Conservation (phyloP, 768 basidiomycete genomes). For the Atractiella rhizophila region DNA sequence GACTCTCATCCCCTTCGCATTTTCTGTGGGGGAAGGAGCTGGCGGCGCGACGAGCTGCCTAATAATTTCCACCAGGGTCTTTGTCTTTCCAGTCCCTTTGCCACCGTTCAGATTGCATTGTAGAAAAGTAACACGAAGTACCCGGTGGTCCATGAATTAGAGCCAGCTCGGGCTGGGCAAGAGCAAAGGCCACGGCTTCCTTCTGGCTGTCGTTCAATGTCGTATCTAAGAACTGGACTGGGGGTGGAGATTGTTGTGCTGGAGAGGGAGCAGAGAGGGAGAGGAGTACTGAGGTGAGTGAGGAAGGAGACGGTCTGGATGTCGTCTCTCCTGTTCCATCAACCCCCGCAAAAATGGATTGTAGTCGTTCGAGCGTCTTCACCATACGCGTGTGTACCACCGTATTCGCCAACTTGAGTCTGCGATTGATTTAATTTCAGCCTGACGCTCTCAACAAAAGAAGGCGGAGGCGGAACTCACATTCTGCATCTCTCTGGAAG, state of each 20-base stretch:
- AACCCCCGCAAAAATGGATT: background rate
- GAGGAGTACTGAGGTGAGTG: slow-evolving; percentile 40
- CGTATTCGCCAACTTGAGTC: slow-evolving; percentile 8
- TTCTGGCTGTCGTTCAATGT: slow-evolving; percentile 62
- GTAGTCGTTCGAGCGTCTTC: slow-evolving; percentile 3
- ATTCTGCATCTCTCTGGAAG: slow-evolving; percentile 8
- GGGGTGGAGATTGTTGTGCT: slow-evolving; percentile 16
- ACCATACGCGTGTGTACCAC: slow-evolving; percentile 8
- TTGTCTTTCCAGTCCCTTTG: slow-evolving; percentile 75
- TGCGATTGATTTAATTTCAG: background rate
- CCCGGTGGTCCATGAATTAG: slow-evolving; percentile 98
- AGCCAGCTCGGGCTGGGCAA: slow-evolving; percentile 50
- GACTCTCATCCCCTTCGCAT: slow-evolving; percentile 27
- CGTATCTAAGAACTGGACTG: slow-evolving; percentile 44
- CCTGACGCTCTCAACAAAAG: background rate
- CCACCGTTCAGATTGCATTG: background rate
- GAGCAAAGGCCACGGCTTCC: slow-evolving; percentile 54
- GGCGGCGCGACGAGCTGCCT: slow-evolving; percentile 41
- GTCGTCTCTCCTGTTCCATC: background rate
- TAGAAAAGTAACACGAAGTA: background rate
- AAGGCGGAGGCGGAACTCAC: background rate
- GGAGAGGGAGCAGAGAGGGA: slow-evolving; percentile 21
- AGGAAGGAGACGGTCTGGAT: background rate
- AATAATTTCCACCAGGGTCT: slow-evolving; percentile 79
- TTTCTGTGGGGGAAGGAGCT: no score